Conservation (phyloP, 345 rosid genomes). For the Ceriops tagal region DNA sequence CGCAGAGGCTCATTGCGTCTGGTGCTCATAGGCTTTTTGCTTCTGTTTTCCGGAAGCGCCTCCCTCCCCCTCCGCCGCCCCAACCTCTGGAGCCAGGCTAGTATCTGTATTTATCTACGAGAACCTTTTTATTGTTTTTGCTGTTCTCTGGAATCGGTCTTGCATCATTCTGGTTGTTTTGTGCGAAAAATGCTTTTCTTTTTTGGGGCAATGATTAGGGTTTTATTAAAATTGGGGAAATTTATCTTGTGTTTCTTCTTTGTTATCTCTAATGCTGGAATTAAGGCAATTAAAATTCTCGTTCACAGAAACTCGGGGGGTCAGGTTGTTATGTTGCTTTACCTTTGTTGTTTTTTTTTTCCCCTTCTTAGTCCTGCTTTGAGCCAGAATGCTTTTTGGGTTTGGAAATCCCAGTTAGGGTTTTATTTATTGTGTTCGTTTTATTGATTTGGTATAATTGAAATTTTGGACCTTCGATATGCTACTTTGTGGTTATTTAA, state of each 20-base stretch:
- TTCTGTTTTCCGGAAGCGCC: slow-evolving; percentile 74
- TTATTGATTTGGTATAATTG: background rate
- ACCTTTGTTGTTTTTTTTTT: no score
- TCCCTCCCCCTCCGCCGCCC: slow-evolving; percentile 39
- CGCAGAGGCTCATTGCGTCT: slow-evolving; percentile 68
- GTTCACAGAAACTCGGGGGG: no score
- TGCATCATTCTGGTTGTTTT: background rate
- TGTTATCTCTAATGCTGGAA: no score
- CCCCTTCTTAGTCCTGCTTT: no score
- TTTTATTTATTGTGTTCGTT: background rate
- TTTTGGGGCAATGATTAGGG: background rate
- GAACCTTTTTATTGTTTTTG: background rate
- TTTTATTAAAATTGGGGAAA: background rate
- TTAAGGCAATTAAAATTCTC: no score
- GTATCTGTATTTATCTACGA: background rate
- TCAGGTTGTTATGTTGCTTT: no score
- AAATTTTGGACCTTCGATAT: background rate
- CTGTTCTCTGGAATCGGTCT: slow-evolving; percentile 1
- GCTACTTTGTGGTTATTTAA: no score
- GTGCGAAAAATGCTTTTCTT: background rate
- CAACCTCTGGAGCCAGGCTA: slow-evolving; percentile 41
- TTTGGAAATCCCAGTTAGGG: no score
- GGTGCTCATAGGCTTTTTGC: slow-evolving; percentile 72
- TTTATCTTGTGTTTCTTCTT: background rate
- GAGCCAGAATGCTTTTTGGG: no score